Percentiles rank a stretch among this genome's conserved stretches.
These are phyloP conservation scores for Tolypocladium inflatum DNA, from an alignment of 2,329 filamentous ascomycete species.

Conservation along the genomic window DNA sequence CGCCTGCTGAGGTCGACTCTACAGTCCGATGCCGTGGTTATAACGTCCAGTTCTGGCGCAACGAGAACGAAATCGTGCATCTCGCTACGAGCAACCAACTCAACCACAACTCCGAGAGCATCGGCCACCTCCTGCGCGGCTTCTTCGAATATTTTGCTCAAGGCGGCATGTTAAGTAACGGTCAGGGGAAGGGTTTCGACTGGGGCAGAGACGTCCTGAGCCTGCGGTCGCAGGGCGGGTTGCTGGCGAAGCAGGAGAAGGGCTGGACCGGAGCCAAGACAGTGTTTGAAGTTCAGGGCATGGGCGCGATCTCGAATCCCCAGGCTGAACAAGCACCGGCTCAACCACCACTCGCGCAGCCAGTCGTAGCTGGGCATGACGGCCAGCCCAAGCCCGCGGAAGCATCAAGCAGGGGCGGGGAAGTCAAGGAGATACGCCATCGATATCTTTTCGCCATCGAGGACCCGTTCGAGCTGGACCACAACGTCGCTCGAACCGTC, in stretches of 20 bases:
- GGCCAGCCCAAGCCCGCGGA: not conserved
- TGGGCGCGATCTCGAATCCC: conserved; percentile 7
- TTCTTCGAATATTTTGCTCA: conserved; percentile 86
- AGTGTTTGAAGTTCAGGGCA: conserved; percentile 41
- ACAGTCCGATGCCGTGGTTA: conserved; percentile 47
- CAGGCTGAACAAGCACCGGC: not conserved
- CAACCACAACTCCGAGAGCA: conserved; percentile 57
- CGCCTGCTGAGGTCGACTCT: conserved; percentile 12
- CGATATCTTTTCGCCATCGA: conserved; percentile 85
- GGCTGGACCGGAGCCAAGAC: conserved; percentile 82
- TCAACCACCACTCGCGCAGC: not conserved
- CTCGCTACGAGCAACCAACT: conserved; percentile 50
- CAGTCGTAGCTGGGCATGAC: not conserved
- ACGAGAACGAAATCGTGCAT: conserved; percentile 58
- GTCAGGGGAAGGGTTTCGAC: conserved; percentile 52
- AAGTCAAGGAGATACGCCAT: conserved; percentile 62
- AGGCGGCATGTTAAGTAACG: conserved; percentile 40
- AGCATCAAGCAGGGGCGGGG: conserved; percentile 20
- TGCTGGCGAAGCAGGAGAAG: conserved; percentile 66
- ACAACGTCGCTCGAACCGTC: conserved; percentile 83
- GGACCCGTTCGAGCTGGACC: conserved; percentile 80
- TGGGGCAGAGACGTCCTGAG: conserved; percentile 77
- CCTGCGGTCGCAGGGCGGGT: conserved; percentile 59
- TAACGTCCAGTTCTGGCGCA: conserved; percentile 68
- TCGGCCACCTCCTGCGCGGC: conserved; percentile 64